phyloP scores from a whole-genome alignment of 176 grass and related monocot genomes.

The Oryza officinalis region DNA sequence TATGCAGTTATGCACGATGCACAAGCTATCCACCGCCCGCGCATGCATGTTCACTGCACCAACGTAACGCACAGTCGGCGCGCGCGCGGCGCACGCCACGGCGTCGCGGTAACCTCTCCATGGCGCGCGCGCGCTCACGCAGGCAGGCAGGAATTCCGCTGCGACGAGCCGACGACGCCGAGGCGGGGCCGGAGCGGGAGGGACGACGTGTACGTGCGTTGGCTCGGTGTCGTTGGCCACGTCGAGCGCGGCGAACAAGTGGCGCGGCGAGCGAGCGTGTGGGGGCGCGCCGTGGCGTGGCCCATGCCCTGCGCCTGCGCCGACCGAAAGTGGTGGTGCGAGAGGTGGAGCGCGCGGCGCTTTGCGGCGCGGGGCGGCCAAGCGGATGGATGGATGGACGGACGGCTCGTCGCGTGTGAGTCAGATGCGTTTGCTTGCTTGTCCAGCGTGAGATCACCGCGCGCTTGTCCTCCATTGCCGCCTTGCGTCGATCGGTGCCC shows the following conservation, averaged over 20 bases:
- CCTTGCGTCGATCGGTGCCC: background rate
- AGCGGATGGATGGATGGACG: background rate
- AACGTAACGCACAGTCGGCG: background rate
- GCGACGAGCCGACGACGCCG: no score
- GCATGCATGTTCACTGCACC: background rate
- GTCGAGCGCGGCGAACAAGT: background rate
- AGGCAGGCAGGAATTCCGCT: background rate
- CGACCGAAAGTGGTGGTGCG: conserved; percentile 24
- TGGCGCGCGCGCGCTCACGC: no score
- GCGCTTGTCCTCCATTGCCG: background rate
- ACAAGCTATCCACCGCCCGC: no score
- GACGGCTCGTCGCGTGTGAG: background rate
- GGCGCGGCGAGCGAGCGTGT: no score
- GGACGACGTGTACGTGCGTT: background rate
- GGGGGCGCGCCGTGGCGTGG: background rate
- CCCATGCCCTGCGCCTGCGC: conserved; percentile 11
- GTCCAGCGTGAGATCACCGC: conserved; percentile 22
- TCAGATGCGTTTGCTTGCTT: conserved; percentile 22
- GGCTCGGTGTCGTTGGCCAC: background rate
- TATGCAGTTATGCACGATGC: background rate
- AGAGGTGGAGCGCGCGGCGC: conserved; percentile 5
- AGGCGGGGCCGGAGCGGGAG: no score
- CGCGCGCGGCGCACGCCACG: background rate
- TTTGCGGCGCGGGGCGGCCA: conserved; percentile 33
- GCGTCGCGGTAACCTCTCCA: no score